Base-by-base conservation (phyloP, 176 grass and related monocot genomes). In the Thalia dealbata region DNA sequence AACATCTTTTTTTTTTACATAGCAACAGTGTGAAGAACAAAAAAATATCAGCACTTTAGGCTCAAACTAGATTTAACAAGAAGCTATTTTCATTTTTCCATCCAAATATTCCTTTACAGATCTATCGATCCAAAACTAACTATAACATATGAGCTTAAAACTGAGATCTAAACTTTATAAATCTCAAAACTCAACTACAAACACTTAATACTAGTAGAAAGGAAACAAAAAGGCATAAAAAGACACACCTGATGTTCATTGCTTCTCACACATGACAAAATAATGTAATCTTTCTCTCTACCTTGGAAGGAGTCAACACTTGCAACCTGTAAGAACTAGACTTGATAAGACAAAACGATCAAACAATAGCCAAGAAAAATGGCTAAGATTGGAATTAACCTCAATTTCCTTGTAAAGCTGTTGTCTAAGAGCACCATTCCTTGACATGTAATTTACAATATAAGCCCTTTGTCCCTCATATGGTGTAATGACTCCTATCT, bases 351-450 rank as follows among this genome's bases (percentile, higher is more conserved):
- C 21, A 41, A 63, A 27, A 11, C 13, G n/a, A 48, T 50, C 29
- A 27, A 69, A 69, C 19, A 50, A 60, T 14, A 59, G 16, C 25
- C 21, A 11, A 35, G 56, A 67, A 42, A 24, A 44, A 71, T 10
- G 46, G 61, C 75, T 67, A 44, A 71, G 60, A 26, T 12, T 23
- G 42, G 56, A 0, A 43, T 42, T 2, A 43, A 97, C 95, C 95
- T 99, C 95, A 14, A 99, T 99, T 93, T 99, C 95, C 75, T 99
- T 99, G 74, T 99, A 99, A 48, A 99, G 90, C 44, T 99, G 95
- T 85, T 99, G 95, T 21, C 95, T 78, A 67, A 99, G 90, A 70
- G 95, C 86, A 32, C 95, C 95, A 75, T 99, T 99, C 76, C 95
- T 93, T 82, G 95, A 70, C 95, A 99, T 99, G 69, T 99, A 95